A percentile compares a stretch with the other conserved stretches of the same genome.
Conservation (phyloP, 495 filamentous ascomycete genomes). For the Cladorrhinum samala region DNA sequence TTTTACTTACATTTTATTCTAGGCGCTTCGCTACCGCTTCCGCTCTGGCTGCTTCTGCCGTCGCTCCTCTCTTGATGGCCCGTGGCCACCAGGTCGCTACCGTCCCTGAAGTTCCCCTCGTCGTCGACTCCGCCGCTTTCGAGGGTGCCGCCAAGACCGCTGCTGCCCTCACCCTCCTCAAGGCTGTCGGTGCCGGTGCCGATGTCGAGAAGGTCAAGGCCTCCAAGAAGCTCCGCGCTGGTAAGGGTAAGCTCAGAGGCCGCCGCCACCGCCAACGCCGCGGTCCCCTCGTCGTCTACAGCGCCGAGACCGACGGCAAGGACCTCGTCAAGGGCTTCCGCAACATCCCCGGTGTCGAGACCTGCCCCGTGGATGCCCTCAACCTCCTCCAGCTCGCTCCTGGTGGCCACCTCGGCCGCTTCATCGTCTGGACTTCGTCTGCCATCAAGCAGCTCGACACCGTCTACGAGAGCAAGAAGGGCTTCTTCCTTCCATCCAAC, state of each 20-base stretch:
- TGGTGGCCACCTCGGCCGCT: conserved; percentile 97
- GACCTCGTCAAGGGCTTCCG: conserved; percentile 88
- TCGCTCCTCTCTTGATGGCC: conserved; percentile 87
- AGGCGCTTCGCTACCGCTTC: conserved; percentile 97
- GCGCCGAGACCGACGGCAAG: conserved; percentile 86
- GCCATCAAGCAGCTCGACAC: conserved; percentile 92
- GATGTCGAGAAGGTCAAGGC: conserved; percentile 91
- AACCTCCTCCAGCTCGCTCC: conserved; percentile 99
- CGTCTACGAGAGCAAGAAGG: conserved; percentile 98
- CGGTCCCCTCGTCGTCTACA: conserved; percentile 93
- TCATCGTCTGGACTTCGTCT: conserved; percentile 96
- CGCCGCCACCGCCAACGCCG: conserved; percentile 95
- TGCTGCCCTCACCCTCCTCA: conserved; percentile 76
- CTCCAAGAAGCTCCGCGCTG: conserved; percentile 89
- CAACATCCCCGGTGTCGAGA: conserved; percentile 98
- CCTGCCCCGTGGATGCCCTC: conserved; percentile 83
- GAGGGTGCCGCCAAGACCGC: conserved; percentile 79
- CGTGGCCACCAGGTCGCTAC: conserved; percentile 90
- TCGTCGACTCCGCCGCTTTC: conserved; percentile 86
- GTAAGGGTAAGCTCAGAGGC: conserved; percentile 94
- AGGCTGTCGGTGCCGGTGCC: conserved; percentile 79
- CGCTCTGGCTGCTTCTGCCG: conserved; percentile 91
- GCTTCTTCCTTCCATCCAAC: conserved; percentile 91
- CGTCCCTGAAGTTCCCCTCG: conserved; percentile 94
- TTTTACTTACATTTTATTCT: conserved; percentile 9